Percentiles rank a stretch among this genome's conserved stretches.
These are phyloP conservation scores for Pichia sp. DNA, from an alignment of 1,139 yeast species.

Conservation along the genomic window DNA sequence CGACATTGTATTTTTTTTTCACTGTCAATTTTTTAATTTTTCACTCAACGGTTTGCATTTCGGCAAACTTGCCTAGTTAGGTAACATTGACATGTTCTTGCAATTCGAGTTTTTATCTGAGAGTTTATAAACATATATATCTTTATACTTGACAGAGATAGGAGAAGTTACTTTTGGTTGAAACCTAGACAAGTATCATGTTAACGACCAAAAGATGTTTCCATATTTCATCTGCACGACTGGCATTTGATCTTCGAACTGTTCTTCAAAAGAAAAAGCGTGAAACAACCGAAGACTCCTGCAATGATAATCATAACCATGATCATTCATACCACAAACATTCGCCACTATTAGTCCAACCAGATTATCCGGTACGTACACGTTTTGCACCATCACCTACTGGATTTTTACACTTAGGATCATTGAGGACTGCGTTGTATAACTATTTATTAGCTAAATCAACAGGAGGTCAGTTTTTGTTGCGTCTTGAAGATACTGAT, in stretches of 20 bases:
- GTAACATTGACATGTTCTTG: too few species aligned
- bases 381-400: conserved; percentile 99
- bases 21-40: too few species aligned
- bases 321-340: conserved; percentile 10
- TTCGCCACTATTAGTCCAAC: conserved; percentile 14
- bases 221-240: background rate
- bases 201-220: background rate
- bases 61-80: conserved; percentile 2
- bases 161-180: too few species aligned
- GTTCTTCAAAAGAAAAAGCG: background rate
- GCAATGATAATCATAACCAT: background rate
- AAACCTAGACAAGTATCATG: too few species aligned
- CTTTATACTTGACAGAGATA: too few species aligned
- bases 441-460: conserved; percentile 76
- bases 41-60: too few species aligned
- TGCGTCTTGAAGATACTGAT: conserved; percentile 91
- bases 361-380: conserved; percentile 61
- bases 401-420: conserved; percentile 86
- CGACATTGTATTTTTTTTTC: too few species aligned
- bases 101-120: too few species aligned
- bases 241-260: conserved; percentile 1
- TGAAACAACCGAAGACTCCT: background rate
- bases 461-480: conserved; percentile 73
- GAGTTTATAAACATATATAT: too few species aligned
- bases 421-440: conserved; percentile 86